Evolutionary conservation across 805 yeast genomes (phyloP).

Genomic region (Yamadazyma phyllophila): DNA sequence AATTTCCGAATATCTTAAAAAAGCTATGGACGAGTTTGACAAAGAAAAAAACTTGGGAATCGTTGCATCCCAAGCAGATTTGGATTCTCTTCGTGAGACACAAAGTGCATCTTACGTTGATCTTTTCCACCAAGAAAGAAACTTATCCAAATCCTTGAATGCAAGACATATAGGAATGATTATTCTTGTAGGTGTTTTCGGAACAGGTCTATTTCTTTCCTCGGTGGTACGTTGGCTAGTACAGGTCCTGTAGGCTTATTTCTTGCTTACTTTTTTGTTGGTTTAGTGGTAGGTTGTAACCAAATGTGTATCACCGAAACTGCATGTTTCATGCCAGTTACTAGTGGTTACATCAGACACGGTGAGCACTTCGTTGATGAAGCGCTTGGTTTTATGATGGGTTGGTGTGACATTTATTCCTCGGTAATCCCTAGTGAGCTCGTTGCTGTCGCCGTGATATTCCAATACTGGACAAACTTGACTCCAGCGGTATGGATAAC

Average conservation of each 20-base stretch:
- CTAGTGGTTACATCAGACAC: constrained; percentile 36
- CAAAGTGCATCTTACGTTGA: constrained; percentile 8
- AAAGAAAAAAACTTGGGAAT: not conserved
- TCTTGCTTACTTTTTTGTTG: constrained; percentile 49
- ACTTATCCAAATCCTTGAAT: constrained; percentile 15
- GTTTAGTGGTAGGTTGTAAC: constrained; percentile 37
- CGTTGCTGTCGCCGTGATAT: constrained; percentile 46
- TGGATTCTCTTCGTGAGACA: constrained; percentile 3
- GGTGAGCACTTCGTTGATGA: constrained; percentile 41
- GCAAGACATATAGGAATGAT: constrained; percentile 21
- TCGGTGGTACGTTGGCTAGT: constrained; percentile 48
- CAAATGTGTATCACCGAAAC: constrained; percentile 41
- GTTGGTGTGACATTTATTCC: constrained; percentile 42
- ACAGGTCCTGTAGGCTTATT: constrained; percentile 48
- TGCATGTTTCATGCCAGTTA: constrained; percentile 36
- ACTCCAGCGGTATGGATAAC: constrained; percentile 48
- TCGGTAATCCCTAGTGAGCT: constrained; percentile 39
- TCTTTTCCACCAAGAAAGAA: constrained; percentile 17
- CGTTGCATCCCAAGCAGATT: constrained; percentile 1
- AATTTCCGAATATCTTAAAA: not conserved
- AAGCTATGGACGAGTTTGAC: not conserved
- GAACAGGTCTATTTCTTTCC: constrained; percentile 56
- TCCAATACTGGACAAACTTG: constrained; percentile 44
- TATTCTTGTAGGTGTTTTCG: constrained; percentile 29
- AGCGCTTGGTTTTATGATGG: constrained; percentile 46